phyloP scores from a whole-genome alignment of 148 eudicot genomes.

The Mesembryanthemum crystallinum region DNA sequence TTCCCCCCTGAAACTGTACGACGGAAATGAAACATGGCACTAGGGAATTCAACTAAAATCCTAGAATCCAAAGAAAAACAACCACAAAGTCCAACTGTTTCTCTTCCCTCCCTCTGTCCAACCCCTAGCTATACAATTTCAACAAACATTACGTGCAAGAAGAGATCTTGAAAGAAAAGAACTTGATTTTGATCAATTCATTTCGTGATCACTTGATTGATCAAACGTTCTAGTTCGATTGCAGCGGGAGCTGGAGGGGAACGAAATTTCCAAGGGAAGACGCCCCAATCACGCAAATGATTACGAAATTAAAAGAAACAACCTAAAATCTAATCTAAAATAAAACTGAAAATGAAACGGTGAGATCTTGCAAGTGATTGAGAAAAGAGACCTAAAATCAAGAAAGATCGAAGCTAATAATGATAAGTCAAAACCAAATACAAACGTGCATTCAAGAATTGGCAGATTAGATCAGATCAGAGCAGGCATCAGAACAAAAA shows the following conservation, averaged over 20 bases:
- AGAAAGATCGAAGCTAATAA: background rate
- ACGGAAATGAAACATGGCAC: background rate
- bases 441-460: background rate
- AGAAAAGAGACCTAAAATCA: background rate
- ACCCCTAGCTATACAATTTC: too few relatives aligned
- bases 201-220: background rate
- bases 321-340: background rate
- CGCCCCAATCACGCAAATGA: too few relatives aligned
- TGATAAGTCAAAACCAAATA: background rate
- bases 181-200: background rate
- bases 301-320: too few relatives aligned
- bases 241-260: too few relatives aligned
- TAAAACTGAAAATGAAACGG: background rate
- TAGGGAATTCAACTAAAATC: background rate
- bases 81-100: too few relatives aligned
- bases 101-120: too few relatives aligned
- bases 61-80: background rate
- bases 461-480: conserved; percentile 2
- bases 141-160: background rate
- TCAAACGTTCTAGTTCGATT: too few relatives aligned
- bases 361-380: background rate
- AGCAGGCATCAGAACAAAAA: background rate
- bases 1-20: background rate
- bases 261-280: too few relatives aligned
- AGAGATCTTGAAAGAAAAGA: background rate